These are phyloP conservation scores for Pythium aquatile DNA, from an alignment of 352 stramenopile genomes.

Conservation along the genomic window DNA sequence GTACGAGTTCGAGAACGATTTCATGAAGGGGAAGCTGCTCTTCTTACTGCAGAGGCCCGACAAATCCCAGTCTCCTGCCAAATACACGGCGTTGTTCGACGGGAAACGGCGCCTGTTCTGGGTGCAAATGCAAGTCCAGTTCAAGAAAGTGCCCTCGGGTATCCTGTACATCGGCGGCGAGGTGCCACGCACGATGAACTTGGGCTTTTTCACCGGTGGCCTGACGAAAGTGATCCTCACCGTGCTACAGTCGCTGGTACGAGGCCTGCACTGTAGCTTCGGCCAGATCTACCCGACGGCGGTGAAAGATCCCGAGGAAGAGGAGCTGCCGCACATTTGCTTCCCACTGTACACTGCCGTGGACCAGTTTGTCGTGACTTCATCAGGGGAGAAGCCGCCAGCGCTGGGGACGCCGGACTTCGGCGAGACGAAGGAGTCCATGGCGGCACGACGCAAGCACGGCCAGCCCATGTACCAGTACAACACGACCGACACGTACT, in stretches of 20 bases:
- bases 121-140: conserved; percentile 65
- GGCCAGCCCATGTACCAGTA: conserved; percentile 43
- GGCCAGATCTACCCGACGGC: conserved; percentile 30
- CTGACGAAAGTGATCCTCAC: conserved; percentile 53
- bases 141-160: conserved; percentile 53
- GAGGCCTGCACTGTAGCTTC: conserved; percentile 58
- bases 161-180: conserved; percentile 69
- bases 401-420: conserved; percentile 48
- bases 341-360: conserved; percentile 65
- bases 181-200: conserved; percentile 46
- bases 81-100: conserved; percentile 37
- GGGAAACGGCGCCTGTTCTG: conserved; percentile 57
- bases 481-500: conserved; percentile 66
- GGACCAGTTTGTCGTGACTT: conserved; percentile 63
- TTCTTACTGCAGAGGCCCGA: conserved; percentile 56
- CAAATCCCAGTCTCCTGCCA: conserved; percentile 14
- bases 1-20: conserved; percentile 79
- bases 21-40: conserved; percentile 64
- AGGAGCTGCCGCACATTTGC: conserved; percentile 65
- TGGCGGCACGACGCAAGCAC: conserved; percentile 33
- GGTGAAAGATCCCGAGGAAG: conserved; percentile 28
- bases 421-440: conserved; percentile 42
- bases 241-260: conserved; percentile 52
- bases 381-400: conserved; percentile 32
- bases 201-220: conserved; percentile 55